These are phyloP conservation scores for Jasminum sambac DNA, from an alignment of 257 asterid species.

Conservation along the genomic window DNA sequence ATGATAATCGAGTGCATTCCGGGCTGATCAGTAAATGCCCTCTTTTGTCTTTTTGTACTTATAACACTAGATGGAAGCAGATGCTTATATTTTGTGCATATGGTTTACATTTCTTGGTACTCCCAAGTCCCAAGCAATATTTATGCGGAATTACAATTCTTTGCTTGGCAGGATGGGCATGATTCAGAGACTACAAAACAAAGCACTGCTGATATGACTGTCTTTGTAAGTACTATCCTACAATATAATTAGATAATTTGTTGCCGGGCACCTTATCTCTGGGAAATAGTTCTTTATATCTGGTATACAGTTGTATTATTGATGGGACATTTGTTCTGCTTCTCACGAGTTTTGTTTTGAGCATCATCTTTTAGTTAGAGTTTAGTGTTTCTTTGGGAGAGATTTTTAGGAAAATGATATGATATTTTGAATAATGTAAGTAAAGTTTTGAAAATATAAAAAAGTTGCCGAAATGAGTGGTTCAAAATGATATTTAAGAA, in stretches of 20 bases:
- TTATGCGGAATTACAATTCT: slow-evolving; percentile 13
- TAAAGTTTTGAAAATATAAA: too few relatives aligned
- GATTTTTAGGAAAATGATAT: too few relatives aligned
- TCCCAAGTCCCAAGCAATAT: not conserved
- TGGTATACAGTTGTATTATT: not conserved
- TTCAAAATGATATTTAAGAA: too few relatives aligned
- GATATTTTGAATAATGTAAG: too few relatives aligned
- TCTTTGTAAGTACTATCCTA: slow-evolving; percentile 53
- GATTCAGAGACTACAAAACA: slow-evolving; percentile 62
- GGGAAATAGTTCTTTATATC: not conserved
- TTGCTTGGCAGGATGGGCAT: slow-evolving; percentile 68
- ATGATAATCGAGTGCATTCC: not conserved
- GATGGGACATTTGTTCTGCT: not conserved
- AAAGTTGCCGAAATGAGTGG: too few relatives aligned
- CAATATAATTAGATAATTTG: not conserved
- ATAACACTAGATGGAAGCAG: not conserved
- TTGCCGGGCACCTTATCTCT: not conserved
- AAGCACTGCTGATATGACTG: slow-evolving; percentile 84
- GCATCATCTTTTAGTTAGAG: not conserved
- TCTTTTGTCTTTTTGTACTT: not conserved
- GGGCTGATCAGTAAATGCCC: slow-evolving; percentile 3
- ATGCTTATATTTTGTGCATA: not conserved
- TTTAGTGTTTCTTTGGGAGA: not conserved
- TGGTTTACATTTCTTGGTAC: not conserved
- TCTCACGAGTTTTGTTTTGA: not conserved